These are phyloP conservation scores for Penicillium sp. DNA, from an alignment of 2,329 filamentous ascomycete genomes.

Conservation along the genomic window DNA sequence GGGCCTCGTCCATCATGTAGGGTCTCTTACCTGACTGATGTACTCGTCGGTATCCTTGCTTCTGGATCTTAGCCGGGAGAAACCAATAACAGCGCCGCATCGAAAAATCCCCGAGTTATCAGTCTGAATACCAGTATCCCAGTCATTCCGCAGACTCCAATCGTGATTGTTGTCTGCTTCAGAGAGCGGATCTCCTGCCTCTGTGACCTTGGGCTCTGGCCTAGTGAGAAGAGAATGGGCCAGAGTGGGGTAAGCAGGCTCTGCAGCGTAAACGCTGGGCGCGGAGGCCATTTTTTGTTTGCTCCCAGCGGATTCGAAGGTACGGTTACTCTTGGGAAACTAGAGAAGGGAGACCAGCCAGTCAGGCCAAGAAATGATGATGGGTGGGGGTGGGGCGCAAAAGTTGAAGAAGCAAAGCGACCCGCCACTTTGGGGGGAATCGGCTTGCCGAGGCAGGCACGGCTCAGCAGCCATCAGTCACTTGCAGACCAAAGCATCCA, in stretches of 20 bases:
- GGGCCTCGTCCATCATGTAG: neutral
- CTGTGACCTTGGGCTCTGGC: neutral
- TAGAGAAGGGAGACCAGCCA: neutral
- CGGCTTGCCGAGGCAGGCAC: neutral
- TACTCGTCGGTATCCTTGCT: conserved; percentile 28
- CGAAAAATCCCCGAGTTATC: conserved; percentile 24
- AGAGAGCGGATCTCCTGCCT: neutral
- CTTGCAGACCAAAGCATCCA: too few relatives aligned
- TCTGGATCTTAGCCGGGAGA: conserved; percentile 32
- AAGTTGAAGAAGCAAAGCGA: neutral
- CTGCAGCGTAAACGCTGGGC: conserved; percentile 27
- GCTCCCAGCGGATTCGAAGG: neutral
- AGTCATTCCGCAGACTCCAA: conserved; percentile 32
- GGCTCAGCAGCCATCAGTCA: too few relatives aligned
- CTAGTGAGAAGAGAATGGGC: conserved; percentile 32
- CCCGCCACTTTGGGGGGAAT: conserved; percentile 4
- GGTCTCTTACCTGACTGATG: conserved; percentile 32
- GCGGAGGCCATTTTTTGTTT: conserved; percentile 17
- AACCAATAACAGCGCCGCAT: conserved; percentile 33
- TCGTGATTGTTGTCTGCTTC: neutral
- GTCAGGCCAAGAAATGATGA: neutral
- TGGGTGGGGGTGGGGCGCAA: neutral
- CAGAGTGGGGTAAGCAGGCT: conserved; percentile 35
- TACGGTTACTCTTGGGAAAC: neutral
- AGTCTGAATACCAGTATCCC: conserved; percentile 22